A percentile compares a stretch with the other conserved stretches of the same genome.
phyloP scores from a whole-genome alignment of 441 rosid species.

The Sinapis alba region DNA sequence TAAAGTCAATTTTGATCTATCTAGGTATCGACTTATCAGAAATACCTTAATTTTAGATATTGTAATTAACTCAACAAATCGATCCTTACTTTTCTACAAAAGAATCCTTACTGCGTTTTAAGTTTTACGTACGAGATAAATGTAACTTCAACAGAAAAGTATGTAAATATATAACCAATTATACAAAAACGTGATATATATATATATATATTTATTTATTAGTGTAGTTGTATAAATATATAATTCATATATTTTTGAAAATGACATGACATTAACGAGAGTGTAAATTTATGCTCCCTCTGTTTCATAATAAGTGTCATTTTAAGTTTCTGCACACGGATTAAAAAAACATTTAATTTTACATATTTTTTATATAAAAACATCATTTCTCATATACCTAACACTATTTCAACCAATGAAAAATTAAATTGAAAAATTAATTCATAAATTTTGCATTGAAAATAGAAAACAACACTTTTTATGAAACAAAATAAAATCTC shows the following conservation, averaged over 20 bases:
- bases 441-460: no score
- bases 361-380: no score
- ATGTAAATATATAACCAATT: background rate
- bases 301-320: no score
- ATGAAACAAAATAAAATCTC: no score
- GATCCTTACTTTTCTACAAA: background rate
- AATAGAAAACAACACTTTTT: no score
- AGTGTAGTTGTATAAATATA: conserved; percentile 8
- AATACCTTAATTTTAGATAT: background rate
- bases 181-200: conserved; percentile 9
- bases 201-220: background rate
- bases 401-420: no score
- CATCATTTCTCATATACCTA: no score
- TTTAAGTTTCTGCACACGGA: no score
- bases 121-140: background rate
- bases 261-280: conserved; percentile 23
- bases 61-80: background rate
- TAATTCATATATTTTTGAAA: conserved; percentile 19
- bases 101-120: background rate
- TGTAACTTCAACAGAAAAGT: background rate
- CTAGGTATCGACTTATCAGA: background rate
- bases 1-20: background rate
- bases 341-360: no score
- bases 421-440: no score
- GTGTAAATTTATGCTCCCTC: background rate